These are phyloP conservation scores for Aspergillus arachidicola DNA, from an alignment of 2,329 filamentous ascomycete genomes.

Conservation along the genomic window DNA sequence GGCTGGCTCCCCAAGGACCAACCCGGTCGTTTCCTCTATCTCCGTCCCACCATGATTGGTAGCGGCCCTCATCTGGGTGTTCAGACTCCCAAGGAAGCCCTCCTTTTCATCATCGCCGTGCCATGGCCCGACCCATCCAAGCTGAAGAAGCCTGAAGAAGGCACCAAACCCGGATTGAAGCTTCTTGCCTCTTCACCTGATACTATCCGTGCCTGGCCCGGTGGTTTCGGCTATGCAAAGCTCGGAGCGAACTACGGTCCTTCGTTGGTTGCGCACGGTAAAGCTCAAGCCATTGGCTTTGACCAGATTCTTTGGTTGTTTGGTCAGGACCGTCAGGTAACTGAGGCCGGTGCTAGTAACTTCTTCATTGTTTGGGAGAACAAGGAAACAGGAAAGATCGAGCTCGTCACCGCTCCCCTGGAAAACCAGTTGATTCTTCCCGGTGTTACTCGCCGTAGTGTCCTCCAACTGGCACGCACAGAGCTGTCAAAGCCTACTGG, in stretches of 20 bases:
- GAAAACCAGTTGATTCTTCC: conserved; percentile 83
- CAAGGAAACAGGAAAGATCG: conserved; percentile 58
- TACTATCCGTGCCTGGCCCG: conserved; percentile 88
- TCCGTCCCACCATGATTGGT: conserved; percentile 85
- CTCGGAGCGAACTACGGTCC: conserved; percentile 94
- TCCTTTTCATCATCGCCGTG: conserved; percentile 78
- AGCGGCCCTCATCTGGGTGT: conserved; percentile 80
- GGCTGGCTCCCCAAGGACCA: conserved; percentile 72
- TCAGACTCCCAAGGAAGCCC: conserved; percentile 75
- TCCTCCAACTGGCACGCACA: conserved; percentile 71
- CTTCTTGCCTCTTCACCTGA: conserved; percentile 79
- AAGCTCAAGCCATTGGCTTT: conserved; percentile 73
- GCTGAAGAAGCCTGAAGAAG: conserved; percentile 25
- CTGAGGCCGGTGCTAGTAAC: conserved; percentile 88
- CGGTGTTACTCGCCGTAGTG: conserved; percentile 81
- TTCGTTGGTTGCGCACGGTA: conserved; percentile 73
- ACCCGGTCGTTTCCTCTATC: conserved; percentile 74
- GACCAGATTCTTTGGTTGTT: conserved; percentile 96
- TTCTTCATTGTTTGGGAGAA: conserved; percentile 80
- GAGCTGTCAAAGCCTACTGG: conserved; percentile 54
- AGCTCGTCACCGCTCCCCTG: conserved; percentile 82
- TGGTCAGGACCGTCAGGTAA: conserved; percentile 74
- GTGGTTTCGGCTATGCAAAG: conserved; percentile 90
- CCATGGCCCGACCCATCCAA: conserved; percentile 38
- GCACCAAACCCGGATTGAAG: conserved; percentile 52